Evolutionary conservation across 768 basidiomycete species (phyloP).

Genomic region (Trametes meyenii): DNA sequence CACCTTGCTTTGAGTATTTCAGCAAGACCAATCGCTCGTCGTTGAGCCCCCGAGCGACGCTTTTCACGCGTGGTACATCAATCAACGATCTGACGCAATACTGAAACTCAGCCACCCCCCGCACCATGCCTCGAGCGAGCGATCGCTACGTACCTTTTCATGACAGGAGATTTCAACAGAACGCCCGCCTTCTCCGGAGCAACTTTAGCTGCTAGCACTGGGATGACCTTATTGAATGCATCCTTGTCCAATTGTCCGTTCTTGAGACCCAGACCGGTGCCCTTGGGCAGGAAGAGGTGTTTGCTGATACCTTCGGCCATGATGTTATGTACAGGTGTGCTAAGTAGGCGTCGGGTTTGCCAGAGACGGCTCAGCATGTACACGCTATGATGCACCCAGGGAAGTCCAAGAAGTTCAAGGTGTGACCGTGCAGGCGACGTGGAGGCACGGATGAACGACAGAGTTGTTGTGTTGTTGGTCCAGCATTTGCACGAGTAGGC

Average conservation of each 20-base stretch:
- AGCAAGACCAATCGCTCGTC: conserved; percentile 68
- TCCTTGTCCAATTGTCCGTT: conserved; percentile 57
- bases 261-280: conserved; percentile 38
- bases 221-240: conserved; percentile 65
- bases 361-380: conserved; percentile 17
- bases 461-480: conserved; percentile 1
- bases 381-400: not conserved
- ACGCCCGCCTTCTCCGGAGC: conserved; percentile 55
- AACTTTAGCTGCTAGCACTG: conserved; percentile 70
- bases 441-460: not conserved
- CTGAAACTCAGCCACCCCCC: conserved; percentile 2
- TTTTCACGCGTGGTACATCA: conserved; percentile 69
- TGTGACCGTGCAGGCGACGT: not conserved
- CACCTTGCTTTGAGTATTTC: conserved; percentile 62
- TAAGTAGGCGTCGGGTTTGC: conserved; percentile 12
- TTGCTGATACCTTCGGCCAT: conserved; percentile 29
- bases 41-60: conserved; percentile 53
- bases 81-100: conserved; percentile 54
- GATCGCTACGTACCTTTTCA: conserved; percentile 55
- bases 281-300: conserved; percentile 51
- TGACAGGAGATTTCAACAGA: conserved; percentile 57
- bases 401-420: not conserved
- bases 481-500: not conserved
- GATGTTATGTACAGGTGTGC: conserved; percentile 11
- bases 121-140: conserved; percentile 22